Evolutionary conservation across 768 basidiomycete species (phyloP).

Genomic region (Kwoniella shandongensis): DNA sequence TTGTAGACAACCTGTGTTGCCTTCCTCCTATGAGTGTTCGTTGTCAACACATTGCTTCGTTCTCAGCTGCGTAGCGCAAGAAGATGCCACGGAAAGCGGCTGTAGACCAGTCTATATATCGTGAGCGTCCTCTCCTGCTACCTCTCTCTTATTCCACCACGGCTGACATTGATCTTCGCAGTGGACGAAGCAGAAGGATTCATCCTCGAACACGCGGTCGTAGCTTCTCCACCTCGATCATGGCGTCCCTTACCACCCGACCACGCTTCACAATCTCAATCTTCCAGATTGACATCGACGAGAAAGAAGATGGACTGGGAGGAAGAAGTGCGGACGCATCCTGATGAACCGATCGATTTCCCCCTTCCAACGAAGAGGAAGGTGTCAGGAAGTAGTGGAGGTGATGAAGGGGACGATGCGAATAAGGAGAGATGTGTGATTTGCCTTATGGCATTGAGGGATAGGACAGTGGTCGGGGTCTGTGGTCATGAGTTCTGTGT

Average conservation of each 20-base stretch:
- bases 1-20: no score
- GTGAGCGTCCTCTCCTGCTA: slow-evolving; percentile 28
- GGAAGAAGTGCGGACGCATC: slow-evolving; percentile 27
- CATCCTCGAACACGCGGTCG: slow-evolving; percentile 44
- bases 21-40: no score
- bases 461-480: slow-evolving; percentile 75
- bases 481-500: slow-evolving; percentile 89
- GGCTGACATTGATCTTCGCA: no score
- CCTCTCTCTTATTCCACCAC: no score
- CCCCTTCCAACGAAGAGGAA: slow-evolving; percentile 10
- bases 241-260: slow-evolving; percentile 41
- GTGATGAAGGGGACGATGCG: slow-evolving; percentile 56
- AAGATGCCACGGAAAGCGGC: slow-evolving; percentile 33
- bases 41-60: not conserved
- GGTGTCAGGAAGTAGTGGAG: not conserved
- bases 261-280: slow-evolving; percentile 1
- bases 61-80: not conserved
- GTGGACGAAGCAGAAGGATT: slow-evolving; percentile 50
- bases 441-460: slow-evolving; percentile 73
- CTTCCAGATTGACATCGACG: slow-evolving; percentile 20
- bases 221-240: slow-evolving; percentile 38
- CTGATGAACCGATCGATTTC: slow-evolving; percentile 31
- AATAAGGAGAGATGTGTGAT: slow-evolving; percentile 71
- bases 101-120: slow-evolving; percentile 29
- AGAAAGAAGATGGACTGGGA: slow-evolving; percentile 47